Percentiles rank a stretch among this genome's conserved stretches.
Conservation (phyloP, 2,329 filamentous ascomycete species). For the Raffaelea arxii region DNA sequence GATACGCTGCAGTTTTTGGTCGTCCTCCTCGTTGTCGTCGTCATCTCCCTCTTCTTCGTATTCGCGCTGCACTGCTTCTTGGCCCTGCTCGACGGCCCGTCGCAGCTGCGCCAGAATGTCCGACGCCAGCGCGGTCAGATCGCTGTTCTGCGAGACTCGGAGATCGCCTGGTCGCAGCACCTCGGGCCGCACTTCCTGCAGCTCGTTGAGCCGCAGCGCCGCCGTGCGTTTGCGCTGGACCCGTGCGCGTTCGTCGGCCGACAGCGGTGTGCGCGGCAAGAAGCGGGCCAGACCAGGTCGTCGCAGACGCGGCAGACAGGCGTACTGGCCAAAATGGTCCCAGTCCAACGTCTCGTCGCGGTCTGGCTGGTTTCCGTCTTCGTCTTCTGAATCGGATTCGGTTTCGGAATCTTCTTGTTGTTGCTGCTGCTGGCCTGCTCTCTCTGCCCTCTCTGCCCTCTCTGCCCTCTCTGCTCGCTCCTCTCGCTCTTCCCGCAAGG, state of each 20-base stretch:
- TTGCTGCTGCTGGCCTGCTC: slow-evolving; percentile 28
- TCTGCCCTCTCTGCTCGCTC: too few species aligned
- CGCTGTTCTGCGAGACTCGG: slow-evolving; percentile 65
- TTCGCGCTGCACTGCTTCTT: slow-evolving; percentile 31
- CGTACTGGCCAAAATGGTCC: slow-evolving; percentile 70
- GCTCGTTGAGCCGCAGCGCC: slow-evolving; percentile 56
- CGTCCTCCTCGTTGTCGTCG: slow-evolving; percentile 33
- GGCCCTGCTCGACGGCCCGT: slow-evolving; percentile 34
- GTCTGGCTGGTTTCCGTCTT: slow-evolving; percentile 58
- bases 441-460: too few species aligned
- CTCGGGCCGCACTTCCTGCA: slow-evolving; percentile 65
- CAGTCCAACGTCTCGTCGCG: slow-evolving; percentile 71
- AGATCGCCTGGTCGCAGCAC: slow-evolving; percentile 68
- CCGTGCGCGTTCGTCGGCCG: slow-evolving; percentile 74
- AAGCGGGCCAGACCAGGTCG: slow-evolving; percentile 75
- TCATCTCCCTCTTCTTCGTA: slow-evolving; percentile 23
- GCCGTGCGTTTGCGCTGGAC: slow-evolving; percentile 61
- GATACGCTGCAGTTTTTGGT: slow-evolving; percentile 18
- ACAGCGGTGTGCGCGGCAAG: slow-evolving; percentile 70
- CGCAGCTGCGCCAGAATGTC: slow-evolving; percentile 58
- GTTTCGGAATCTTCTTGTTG: slow-evolving; percentile 41
- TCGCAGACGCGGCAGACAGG: slow-evolving; percentile 61
- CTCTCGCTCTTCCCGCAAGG: slow-evolving; percentile 21
- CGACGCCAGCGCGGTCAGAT: slow-evolving; percentile 64
- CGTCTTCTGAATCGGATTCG: slow-evolving; percentile 48